phyloP scores from a whole-genome alignment of 345 rosid genomes.

The Gossypium ekmanianum region DNA sequence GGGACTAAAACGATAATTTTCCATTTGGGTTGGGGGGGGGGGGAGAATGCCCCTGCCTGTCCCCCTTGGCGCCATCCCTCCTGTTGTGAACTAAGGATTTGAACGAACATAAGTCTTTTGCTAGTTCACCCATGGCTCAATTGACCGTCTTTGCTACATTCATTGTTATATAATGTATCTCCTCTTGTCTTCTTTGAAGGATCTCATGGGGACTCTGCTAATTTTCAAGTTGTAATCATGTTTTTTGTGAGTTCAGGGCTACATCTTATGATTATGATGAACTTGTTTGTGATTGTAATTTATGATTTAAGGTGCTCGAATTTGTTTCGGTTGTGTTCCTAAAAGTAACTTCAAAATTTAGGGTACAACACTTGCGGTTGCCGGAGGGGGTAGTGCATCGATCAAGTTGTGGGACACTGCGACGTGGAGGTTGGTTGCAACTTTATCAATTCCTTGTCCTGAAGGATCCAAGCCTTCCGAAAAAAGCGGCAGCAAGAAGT shows the following conservation, averaged over 20 bases:
- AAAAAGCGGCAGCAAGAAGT: conserved; percentile 83
- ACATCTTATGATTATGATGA: neutral
- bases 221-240: neutral
- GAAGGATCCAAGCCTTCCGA: conserved; percentile 80
- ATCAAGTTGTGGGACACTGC: conserved; percentile 95
- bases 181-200: neutral
- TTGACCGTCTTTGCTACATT: too few relatives aligned
- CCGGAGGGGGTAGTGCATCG: conserved; percentile 95
- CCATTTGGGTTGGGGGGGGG: too few relatives aligned
- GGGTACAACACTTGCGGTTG: conserved; percentile 96
- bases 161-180: neutral
- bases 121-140: too few relatives aligned
- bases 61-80: too few relatives aligned
- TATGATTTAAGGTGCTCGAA: neutral
- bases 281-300: neutral
- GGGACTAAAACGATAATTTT: too few relatives aligned
- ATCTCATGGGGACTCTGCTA: neutral
- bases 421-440: conserved; percentile 72
- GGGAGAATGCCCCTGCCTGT: too few relatives aligned
- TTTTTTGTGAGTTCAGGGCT: neutral
- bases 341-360: conserved; percentile 23
- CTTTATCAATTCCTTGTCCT: conserved; percentile 75
- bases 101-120: too few relatives aligned
- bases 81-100: too few relatives aligned
- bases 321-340: conserved; percentile 8